A percentile compares a stretch with the other conserved stretches of the same genome.
Evolutionary conservation across 83 land plant species (phyloP).

Genomic region (Thuja plicata): DNA sequence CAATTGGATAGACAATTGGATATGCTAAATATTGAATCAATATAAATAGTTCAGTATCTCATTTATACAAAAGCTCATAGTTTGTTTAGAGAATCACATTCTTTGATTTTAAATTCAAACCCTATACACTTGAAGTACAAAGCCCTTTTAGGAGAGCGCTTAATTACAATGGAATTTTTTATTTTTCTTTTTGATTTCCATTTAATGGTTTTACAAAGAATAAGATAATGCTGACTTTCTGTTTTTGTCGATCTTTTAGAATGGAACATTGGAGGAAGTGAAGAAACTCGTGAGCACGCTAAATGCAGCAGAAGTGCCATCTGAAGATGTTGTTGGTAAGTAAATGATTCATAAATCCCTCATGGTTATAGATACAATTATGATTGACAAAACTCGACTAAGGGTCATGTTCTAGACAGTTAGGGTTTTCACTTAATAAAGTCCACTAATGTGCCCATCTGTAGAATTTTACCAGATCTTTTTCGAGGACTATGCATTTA

Average conservation of each 20-base stretch:
- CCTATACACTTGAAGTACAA: background rate
- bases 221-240: slow-evolving; percentile 4
- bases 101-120: background rate
- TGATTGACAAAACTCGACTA: background rate
- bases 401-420: background rate
- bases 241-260: slow-evolving; percentile 39
- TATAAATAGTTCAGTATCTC: background rate
- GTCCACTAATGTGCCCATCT: background rate
- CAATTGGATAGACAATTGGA: background rate
- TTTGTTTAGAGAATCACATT: background rate
- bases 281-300: slow-evolving; percentile 73
- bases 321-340: slow-evolving; percentile 76
- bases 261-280: slow-evolving; percentile 86
- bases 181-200: background rate
- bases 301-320: slow-evolving; percentile 79
- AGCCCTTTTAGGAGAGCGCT: background rate
- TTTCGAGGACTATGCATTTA: background rate
- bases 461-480: background rate
- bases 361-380: background rate
- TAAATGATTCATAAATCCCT: background rate
- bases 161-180: background rate
- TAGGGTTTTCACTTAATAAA: background rate
- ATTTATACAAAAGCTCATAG: background rate
- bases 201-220: background rate
- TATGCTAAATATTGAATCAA: background rate